These are phyloP conservation scores for Parafenestella ontariensis DNA, from an alignment of 2,329 filamentous ascomycete species.

Conservation along the genomic window DNA sequence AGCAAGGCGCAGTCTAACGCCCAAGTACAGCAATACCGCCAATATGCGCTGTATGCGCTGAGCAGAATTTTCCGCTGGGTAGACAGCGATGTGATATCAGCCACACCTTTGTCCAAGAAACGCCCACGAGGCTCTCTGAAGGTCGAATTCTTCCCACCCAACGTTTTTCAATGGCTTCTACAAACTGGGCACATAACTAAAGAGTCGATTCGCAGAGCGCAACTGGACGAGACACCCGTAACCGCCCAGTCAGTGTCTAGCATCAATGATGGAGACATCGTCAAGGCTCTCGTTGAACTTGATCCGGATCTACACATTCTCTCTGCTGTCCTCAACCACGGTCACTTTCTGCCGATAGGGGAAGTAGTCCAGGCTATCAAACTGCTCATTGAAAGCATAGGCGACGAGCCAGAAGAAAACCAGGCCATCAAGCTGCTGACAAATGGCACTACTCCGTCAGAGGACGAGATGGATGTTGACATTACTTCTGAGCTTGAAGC, in stretches of 20 bases:
- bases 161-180: slow-evolving; percentile 67
- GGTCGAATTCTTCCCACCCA: slow-evolving; percentile 57
- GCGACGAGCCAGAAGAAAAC: slow-evolving; percentile 48
- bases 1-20: slow-evolving; percentile 39
- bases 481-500: slow-evolving; percentile 49
- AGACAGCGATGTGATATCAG: slow-evolving; percentile 9
- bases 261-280: slow-evolving; percentile 66
- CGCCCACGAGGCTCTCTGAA: slow-evolving; percentile 33
- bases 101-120: slow-evolving; percentile 2
- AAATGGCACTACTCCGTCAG: slow-evolving; percentile 30
- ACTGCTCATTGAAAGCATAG: slow-evolving; percentile 72
- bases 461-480: slow-evolving; percentile 44
- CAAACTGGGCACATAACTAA: slow-evolving; percentile 59
- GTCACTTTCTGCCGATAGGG: slow-evolving; percentile 68
- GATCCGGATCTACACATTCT: slow-evolving; percentile 73
- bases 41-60: slow-evolving; percentile 66
- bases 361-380: slow-evolving; percentile 73
- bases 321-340: slow-evolving; percentile 66
- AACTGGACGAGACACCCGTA: slow-evolving; percentile 43
- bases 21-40: slow-evolving; percentile 66
- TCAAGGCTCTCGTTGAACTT: slow-evolving; percentile 67
- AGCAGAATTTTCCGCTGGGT: slow-evolving; percentile 55
- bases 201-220: slow-evolving; percentile 53
- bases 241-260: slow-evolving; percentile 55
- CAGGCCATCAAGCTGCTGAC: slow-evolving; percentile 51